Conservation (phyloP, 345 rosid species). For the Gossypium stocksii region DNA sequence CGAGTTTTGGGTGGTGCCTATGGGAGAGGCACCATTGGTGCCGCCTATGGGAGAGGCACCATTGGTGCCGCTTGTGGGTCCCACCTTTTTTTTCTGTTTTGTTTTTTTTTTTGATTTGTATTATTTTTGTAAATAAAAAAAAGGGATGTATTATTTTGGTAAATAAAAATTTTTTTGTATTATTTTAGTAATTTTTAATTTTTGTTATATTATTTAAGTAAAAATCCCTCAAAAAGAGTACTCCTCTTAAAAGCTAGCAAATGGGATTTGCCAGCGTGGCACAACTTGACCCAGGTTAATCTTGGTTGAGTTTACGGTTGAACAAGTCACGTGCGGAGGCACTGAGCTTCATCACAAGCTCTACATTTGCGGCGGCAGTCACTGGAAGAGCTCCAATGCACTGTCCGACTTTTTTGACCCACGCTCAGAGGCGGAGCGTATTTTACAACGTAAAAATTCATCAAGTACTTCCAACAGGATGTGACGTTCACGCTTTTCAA, state of each 20-base stretch:
- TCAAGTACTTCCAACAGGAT: background rate
- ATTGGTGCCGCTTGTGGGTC: too few species aligned
- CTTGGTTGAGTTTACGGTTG: constrained; percentile 7
- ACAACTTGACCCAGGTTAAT: constrained; percentile 2
- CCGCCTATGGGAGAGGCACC: too few species aligned
- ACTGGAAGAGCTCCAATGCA: background rate
- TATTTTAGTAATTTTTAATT: too few species aligned
- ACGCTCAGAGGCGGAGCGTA: background rate
- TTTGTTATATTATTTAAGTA: too few species aligned
- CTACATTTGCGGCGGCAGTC: constrained; percentile 43
- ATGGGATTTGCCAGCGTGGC: background rate
- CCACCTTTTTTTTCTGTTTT: too few species aligned
- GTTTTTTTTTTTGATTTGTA: too few species aligned
- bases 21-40: too few species aligned
- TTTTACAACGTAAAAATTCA: background rate
- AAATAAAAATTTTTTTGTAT: too few species aligned
- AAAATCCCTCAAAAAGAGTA: background rate
- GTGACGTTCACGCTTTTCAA: background rate
- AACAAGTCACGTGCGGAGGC: constrained; percentile 30
- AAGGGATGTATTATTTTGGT: too few species aligned
- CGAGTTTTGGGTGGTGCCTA: too few species aligned
- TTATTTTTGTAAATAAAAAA: too few species aligned
- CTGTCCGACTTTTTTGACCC: background rate
- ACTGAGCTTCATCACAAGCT: constrained; percentile 10
- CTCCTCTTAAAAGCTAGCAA: background rate